These are phyloP conservation scores for Breviolum minutum DNA, from an alignment of 73 alveolate genomes.

Conservation along the genomic window DNA sequence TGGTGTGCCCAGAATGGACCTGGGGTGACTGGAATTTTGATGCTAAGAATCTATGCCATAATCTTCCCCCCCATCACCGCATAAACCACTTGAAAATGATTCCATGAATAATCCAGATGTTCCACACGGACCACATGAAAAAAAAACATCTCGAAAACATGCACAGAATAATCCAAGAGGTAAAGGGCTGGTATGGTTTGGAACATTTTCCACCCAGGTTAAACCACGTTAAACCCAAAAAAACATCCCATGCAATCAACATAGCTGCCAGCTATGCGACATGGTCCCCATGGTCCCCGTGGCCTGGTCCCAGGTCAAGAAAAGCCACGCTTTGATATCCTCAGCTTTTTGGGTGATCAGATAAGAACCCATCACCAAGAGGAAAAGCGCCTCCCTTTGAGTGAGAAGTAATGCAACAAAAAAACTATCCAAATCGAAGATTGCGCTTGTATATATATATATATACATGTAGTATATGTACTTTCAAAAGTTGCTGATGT, in stretches of 20 bases:
- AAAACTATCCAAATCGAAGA: not conserved
- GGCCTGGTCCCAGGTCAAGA: slow-evolving; percentile 93
- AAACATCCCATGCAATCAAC: too few species aligned
- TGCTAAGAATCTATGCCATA: not conserved
- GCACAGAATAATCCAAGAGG: too few species aligned
- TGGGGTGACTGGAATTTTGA: not conserved
- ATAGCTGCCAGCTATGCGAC: too few species aligned
- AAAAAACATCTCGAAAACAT: too few species aligned
- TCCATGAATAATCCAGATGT: too few species aligned
- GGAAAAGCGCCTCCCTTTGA: not conserved
- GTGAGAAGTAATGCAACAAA: not conserved
- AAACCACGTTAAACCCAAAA: too few species aligned
- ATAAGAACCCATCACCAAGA: not conserved
- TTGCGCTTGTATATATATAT: not conserved
- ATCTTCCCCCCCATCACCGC: not conserved
- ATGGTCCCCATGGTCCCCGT: not conserved
- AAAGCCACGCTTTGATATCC: slow-evolving; percentile 95
- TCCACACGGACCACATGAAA: too few species aligned
- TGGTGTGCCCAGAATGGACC: not conserved
- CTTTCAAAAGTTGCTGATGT: too few species aligned
- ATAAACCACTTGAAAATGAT: not conserved
- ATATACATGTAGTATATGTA: too few species aligned
- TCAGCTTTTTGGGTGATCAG: not conserved
- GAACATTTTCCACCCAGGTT: too few species aligned
- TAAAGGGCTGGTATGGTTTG: too few species aligned